phyloP scores from a whole-genome alignment of 176 grass and related monocot genomes.

The Eremochloa ophiuroides region DNA sequence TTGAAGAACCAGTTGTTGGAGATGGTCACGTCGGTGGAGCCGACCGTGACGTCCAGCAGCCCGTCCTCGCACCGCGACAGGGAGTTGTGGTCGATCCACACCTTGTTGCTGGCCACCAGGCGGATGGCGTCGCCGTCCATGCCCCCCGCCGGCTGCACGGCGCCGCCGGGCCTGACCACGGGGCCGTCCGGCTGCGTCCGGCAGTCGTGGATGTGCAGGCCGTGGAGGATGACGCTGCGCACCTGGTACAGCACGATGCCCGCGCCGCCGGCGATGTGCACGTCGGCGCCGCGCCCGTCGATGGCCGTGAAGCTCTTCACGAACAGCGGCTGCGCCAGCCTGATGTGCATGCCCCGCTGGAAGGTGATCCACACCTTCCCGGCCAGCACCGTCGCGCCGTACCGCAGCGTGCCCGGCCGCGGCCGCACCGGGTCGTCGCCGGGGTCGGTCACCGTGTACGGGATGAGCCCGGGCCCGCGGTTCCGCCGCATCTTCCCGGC shows the following conservation, averaged over 20 bases:
- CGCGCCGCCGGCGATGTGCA: conserved; percentile 64
- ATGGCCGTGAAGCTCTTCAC: conserved; percentile 87
- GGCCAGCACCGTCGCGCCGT: conserved; percentile 60
- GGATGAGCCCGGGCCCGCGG: conserved; percentile 27
- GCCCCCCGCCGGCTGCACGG: not conserved
- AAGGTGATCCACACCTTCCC: conserved; percentile 94
- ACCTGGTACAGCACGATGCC: conserved; percentile 64
- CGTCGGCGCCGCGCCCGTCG: conserved; percentile 70
- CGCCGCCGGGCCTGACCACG: conserved; percentile 13
- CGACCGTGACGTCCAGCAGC: conserved; percentile 64
- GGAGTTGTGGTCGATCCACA: conserved; percentile 95
- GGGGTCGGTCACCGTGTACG: conserved; percentile 64
- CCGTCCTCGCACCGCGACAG: conserved; percentile 61
- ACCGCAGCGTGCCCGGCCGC: conserved; percentile 59
- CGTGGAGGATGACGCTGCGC: conserved; percentile 64
- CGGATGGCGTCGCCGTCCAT: conserved; percentile 74
- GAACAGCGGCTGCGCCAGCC: conserved; percentile 55
- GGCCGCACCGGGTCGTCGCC: conserved; percentile 61
- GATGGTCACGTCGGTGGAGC: conserved; percentile 69
- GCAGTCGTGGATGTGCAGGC: conserved; percentile 52
- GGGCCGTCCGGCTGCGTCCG: conserved; percentile 23
- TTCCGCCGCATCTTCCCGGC: conserved; percentile 72
- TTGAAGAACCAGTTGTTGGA: conserved; percentile 90
- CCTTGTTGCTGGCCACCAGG: conserved; percentile 44
- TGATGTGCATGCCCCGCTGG: conserved; percentile 51